Evolutionary conservation across 139 green algal species (phyloP), one percentile per base, ranked within the genome.

Genomic region (Coelastrella sp.): DNA sequence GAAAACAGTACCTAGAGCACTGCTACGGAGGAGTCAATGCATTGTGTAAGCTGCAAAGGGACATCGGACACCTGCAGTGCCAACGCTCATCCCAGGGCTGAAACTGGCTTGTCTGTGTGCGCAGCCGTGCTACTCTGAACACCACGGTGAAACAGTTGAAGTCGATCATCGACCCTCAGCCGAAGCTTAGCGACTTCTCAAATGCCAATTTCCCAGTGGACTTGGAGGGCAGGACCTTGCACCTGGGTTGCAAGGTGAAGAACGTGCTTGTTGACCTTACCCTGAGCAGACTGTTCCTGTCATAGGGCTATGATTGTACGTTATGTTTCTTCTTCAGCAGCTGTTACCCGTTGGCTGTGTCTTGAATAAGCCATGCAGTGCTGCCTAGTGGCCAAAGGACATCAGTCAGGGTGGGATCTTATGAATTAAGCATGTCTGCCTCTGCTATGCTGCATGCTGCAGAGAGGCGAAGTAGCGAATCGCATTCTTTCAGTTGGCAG

Each of bases 171-270:
- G 60, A 84, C 41, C 60, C 60, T 21, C 60, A 74, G n/a, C 40
- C 48, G 27, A 32, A 69, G 2, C 40, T 45, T 11, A 85, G 66
- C 48, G 53, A 86, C 34, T 90, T 88, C 40, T 83, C 41, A 9
- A 85, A 96, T 48, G 94, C 93, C 25, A 96, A 96, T 75, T 96
- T 96, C 48, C 94, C 94, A 3, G 85, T 89, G 7, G 93, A 96
- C 51, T 50, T 69, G 1, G 93, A 96, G 11, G 93, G 93, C 0
- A 68, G 93, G 5, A 95, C 93, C 0, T 95, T 95, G 67, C 94
- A 96, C 68, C 79, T 96, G 9, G 92, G 91, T 13, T 94, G 89
- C 21, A 93, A 91, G 87, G 90, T 88, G 38, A n/a, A n/a, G n/a
- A n/a, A n/a, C n/a, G n/a, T n/a, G n/a, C n/a, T n/a, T n/a, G n/a